Conservation (phyloP, 345 rosid species). For the Euphorbia tirucalli region DNA sequence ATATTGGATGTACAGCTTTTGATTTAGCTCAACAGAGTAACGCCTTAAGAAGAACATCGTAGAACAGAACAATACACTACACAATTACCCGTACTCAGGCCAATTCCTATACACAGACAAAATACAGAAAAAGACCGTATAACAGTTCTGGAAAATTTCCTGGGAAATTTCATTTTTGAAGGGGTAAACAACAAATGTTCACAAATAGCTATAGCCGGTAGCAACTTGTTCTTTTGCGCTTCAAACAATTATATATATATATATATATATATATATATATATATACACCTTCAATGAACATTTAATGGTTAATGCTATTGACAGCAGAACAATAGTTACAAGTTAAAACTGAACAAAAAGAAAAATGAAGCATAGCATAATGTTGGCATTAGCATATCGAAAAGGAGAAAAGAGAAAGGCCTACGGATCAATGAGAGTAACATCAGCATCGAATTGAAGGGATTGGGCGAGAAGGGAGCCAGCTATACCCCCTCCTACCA, state of each 20-base stretch:
- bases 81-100: neutral
- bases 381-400: no score
- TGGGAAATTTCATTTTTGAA: neutral
- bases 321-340: neutral
- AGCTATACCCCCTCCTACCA: slow-evolving; percentile 64
- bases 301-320: neutral
- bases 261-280: no score
- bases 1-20: neutral
- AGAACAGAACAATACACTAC: neutral
- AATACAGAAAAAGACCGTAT: neutral
- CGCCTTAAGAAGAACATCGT: neutral
- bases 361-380: neutral
- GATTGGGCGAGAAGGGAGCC: slow-evolving; percentile 52
- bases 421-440: slow-evolving; percentile 72
- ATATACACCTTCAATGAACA: no score
- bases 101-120: neutral
- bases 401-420: neutral
- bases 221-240: neutral
- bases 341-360: neutral
- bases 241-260: neutral
- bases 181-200: neutral
- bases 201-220: neutral
- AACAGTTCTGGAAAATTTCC: neutral
- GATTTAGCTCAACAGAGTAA: neutral
- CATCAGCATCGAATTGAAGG: slow-evolving; percentile 56